Percentiles rank a stretch among this genome's conserved stretches.
Evolutionary conservation across 768 basidiomycete genomes (phyloP).

Genomic region (Tricholoma hemisulphureum): DNA sequence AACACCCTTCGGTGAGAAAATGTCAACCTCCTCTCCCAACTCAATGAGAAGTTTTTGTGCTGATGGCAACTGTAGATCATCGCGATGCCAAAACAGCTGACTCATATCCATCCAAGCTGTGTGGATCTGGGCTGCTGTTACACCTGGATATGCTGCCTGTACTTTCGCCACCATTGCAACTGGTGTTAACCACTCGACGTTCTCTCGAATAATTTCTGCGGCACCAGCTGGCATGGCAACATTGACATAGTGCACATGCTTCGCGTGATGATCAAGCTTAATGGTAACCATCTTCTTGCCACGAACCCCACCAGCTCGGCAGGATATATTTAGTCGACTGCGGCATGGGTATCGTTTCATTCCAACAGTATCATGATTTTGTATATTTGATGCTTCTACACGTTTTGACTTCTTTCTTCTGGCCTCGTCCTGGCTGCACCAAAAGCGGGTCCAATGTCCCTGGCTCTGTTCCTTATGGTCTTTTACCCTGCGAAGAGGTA

Average conservation of each 20-base stretch:
- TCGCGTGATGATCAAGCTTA: constrained; percentile 9
- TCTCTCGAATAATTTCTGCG: background rate
- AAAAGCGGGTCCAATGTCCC: constrained; percentile 20
- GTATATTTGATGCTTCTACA: constrained; percentile 15
- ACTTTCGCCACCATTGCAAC: constrained; percentile 30
- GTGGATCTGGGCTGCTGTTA: constrained; percentile 25
- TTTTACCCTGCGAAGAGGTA: constrained; percentile 14
- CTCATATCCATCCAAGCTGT: constrained; percentile 27
- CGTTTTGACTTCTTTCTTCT: background rate
- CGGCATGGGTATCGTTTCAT: constrained; percentile 23
- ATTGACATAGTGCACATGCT: constrained; percentile 23
- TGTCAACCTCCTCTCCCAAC: constrained; percentile 4
- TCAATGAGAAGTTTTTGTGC: constrained; percentile 21
- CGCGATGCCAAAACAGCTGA: constrained; percentile 22
- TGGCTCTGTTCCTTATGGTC: constrained; percentile 16
- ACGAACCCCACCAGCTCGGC: constrained; percentile 1
- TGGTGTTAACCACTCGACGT: constrained; percentile 4
- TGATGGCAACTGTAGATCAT: constrained; percentile 21
- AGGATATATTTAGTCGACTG: constrained; percentile 18
- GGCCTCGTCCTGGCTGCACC: constrained; percentile 23
- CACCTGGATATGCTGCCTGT: constrained; percentile 29
- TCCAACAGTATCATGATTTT: constrained; percentile 22
- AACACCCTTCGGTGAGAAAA: constrained; percentile 13
- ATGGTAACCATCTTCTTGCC: background rate
- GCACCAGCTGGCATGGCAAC: constrained; percentile 18